Percentiles rank a stretch among this genome's conserved stretches.
These are phyloP conservation scores for Prunus mira DNA, from an alignment of 306 rosid species.

Conservation along the genomic window DNA sequence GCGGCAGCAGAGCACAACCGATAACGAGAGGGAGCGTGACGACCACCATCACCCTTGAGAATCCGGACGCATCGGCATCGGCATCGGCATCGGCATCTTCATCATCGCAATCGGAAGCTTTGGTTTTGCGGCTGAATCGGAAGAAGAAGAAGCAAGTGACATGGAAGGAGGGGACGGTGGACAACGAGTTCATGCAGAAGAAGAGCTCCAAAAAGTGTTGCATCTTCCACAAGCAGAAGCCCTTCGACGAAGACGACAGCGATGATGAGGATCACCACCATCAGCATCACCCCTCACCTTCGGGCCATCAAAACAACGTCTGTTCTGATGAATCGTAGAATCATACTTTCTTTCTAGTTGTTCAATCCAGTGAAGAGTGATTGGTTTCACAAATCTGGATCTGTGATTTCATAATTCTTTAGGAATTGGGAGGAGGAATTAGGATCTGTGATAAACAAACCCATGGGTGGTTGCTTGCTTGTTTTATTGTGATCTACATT, in stretches of 20 bases:
- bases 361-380: background rate
- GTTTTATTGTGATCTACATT: too few species aligned
- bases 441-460: background rate
- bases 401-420: background rate
- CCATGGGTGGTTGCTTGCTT: too few species aligned
- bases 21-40: constrained; percentile 22
- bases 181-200: constrained; percentile 95
- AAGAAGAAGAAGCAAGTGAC: constrained; percentile 83
- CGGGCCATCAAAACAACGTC: background rate
- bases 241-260: constrained; percentile 87
- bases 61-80: constrained; percentile 29
- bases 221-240: constrained; percentile 79
- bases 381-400: background rate
- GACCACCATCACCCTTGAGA: constrained; percentile 51
- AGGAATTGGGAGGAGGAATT: background rate
- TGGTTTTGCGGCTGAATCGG: constrained; percentile 67
- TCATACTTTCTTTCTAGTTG: background rate
- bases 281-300: constrained; percentile 15
- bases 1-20: constrained; percentile 2
- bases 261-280: constrained; percentile 48
- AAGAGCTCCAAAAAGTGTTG: constrained; percentile 97
- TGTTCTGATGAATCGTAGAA: background rate
- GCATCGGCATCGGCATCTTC: constrained; percentile 48
- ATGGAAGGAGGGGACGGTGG: constrained; percentile 94
- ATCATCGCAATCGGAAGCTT: constrained; percentile 44